Percentiles rank a stretch among this genome's conserved stretches.
Conservation (phyloP, 805 yeast species). For the Kregervanrija pseudodelftensis region DNA sequence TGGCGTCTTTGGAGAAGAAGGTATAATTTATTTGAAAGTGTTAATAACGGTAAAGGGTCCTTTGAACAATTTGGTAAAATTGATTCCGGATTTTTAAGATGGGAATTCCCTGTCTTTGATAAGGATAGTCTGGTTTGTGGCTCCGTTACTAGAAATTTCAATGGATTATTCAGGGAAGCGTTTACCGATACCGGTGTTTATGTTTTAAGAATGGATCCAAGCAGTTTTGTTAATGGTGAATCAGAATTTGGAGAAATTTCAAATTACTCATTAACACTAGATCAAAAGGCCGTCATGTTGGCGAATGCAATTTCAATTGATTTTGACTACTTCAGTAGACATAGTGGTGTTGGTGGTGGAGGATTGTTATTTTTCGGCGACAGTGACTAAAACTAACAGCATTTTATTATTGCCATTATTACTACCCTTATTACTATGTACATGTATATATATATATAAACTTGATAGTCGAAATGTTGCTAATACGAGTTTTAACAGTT, state of each 20-base stretch:
- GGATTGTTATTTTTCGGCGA: constrained; percentile 27
- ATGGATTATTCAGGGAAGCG: constrained; percentile 86
- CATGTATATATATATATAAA: too few species aligned
- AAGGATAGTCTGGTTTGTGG: constrained; percentile 55
- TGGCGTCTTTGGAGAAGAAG: constrained; percentile 95
- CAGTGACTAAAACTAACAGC: constrained; percentile 8
- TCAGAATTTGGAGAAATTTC: constrained; percentile 43
- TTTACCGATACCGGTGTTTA: constrained; percentile 95
- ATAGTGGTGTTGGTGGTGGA: constrained; percentile 54
- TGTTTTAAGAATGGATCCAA: constrained; percentile 74
- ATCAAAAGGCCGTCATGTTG: constrained; percentile 77
- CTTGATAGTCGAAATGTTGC: too few species aligned
- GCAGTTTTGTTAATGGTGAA: constrained; percentile 53
- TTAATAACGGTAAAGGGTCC: constrained; percentile 25
- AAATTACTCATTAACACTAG: constrained; percentile 45
- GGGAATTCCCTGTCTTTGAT: constrained; percentile 74
- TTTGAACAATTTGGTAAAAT: constrained; percentile 79
- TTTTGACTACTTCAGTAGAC: constrained; percentile 95
- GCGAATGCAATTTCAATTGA: constrained; percentile 90
- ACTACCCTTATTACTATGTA: not conserved
- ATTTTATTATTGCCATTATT: too few species aligned
- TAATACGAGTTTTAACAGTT: too few species aligned
- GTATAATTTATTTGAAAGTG: constrained; percentile 65
- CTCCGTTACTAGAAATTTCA: constrained; percentile 88
- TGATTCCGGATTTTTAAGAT: constrained; percentile 81